These are phyloP conservation scores for Kandelia obovata DNA, from an alignment of 345 rosid genomes.

Conservation along the genomic window DNA sequence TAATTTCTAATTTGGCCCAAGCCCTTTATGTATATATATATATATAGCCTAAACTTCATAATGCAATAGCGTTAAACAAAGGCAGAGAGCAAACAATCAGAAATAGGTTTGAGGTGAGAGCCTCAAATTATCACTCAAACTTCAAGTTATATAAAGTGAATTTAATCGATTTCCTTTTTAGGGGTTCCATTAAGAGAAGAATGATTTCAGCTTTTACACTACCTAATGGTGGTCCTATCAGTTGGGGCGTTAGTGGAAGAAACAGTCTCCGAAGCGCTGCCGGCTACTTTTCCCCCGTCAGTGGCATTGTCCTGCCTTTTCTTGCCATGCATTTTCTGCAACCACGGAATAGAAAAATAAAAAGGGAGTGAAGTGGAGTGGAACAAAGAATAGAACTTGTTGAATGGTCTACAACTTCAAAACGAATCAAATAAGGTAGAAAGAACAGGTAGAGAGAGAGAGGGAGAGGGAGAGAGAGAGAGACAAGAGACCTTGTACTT, in stretches of 20 bases:
- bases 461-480: neutral
- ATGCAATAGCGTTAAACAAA: neutral
- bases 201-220: neutral
- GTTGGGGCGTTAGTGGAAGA: slow-evolving; percentile 12
- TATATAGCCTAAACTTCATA: neutral
- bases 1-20: no score
- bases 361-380: neutral
- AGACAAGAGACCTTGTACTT: slow-evolving; percentile 42
- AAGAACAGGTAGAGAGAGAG: neutral
- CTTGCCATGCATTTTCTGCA: slow-evolving; percentile 43
- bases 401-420: neutral
- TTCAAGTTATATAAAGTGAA: no score
- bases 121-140: no score
- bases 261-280: slow-evolving; percentile 2
- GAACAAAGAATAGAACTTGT: neutral
- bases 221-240: slow-evolving; percentile 24
- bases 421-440: neutral
- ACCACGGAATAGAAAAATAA: neutral
- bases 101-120: no score
- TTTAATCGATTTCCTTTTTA: no score
- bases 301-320: slow-evolving; percentile 12
- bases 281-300: slow-evolving; percentile 7
- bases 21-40: no score
- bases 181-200: neutral
- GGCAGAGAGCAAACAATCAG: neutral